These are phyloP conservation scores for Artomyces pyxidatus DNA, from an alignment of 768 basidiomycete species.

Conservation along the genomic window DNA sequence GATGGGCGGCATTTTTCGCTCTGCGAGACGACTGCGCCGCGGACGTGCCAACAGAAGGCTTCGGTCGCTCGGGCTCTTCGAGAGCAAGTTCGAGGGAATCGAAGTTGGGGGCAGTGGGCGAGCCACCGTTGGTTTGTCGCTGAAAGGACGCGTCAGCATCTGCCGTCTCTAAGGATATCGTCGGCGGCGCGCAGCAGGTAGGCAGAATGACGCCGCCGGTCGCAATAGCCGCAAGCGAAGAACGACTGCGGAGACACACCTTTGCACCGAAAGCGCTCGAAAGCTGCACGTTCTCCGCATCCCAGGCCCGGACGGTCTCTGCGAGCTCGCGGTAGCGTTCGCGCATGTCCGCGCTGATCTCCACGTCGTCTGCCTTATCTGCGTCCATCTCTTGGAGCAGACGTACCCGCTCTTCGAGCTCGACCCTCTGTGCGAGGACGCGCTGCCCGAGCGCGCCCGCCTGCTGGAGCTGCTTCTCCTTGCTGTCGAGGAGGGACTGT, in stretches of 20 bases:
- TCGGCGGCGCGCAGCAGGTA: conserved; percentile 4
- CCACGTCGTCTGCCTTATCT: conserved; percentile 56
- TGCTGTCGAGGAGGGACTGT: conserved; percentile 66
- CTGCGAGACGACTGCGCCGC: conserved; percentile 77
- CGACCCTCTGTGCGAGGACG: conserved; percentile 87
- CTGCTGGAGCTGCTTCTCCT: conserved; percentile 88
- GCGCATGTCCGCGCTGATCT: conserved; percentile 57
- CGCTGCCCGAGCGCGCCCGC: conserved; percentile 91
- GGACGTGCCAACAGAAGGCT: conserved; percentile 53
- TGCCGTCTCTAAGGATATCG: too few species aligned
- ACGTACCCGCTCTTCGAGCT: conserved; percentile 81
- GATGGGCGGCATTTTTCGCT: conserved; percentile 86
- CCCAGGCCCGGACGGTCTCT: conserved; percentile 70
- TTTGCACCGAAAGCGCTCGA: conserved; percentile 60
- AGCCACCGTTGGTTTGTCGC: conserved; percentile 21
- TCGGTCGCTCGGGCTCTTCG: conserved; percentile 54
- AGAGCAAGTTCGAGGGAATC: conserved; percentile 41
- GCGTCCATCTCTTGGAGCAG: conserved; percentile 68
- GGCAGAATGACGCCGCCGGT: too few species aligned
- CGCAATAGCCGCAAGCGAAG: conserved; percentile 7
- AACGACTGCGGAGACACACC: conserved; percentile 32
- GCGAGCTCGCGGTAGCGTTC: conserved; percentile 72
- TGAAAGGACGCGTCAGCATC: not conserved
- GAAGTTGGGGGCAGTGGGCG: conserved; percentile 17
- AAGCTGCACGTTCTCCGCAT: conserved; percentile 68